Base-by-base conservation (phyloP, 306 rosid genomes). In the Gastrolobium villosum region DNA sequence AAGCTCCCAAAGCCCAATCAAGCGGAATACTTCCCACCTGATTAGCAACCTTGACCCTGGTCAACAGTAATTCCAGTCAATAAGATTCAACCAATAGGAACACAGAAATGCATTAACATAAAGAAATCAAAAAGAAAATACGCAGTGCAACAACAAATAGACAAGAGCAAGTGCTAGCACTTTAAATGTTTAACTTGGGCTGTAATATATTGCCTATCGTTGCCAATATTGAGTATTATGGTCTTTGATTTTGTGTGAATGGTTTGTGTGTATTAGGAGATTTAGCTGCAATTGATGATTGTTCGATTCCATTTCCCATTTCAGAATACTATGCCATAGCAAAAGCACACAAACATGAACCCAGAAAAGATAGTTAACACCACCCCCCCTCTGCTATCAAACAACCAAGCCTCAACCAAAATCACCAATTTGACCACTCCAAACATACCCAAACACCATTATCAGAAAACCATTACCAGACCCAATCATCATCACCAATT, bases 1-100 rank as follows among this genome's bases (percentile, higher is more conserved):
- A 94, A 79, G 99, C 97, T 81, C 99, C 99, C 85, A 94, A 70
- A 44, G 97, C 97, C 99, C 99, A 94, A 79, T 94, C 99, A n/a
- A 94, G 97, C 0, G 99, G 95, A 70, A 87, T 83, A 59, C 76
- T 86, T 71, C 89, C 91, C 60, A 92, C 93, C 85, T 92, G 92
- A 87, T 83, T 92, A 43, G 95, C 94, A 74, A 85, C 86, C 69
- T 61, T 78, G 72, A 94, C 80, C 87, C 97, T 94, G 93, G 55
- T 57, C 70, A 86, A 78, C 65, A 83, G 61, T 31, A 53, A 78
- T 64, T 44, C 36, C 53, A 78, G 72, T 72, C 62, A 41, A 74
- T 79, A 70, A 55, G 76, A 77, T 65, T 46, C 84, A 73, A 60
- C 45, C 48, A 57, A 53, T 41, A n/a, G 48, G 36, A 60, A 66